These are phyloP conservation scores for Rhynchospora tenuis DNA, from an alignment of 176 grass and related monocot species.

Conservation along the genomic window DNA sequence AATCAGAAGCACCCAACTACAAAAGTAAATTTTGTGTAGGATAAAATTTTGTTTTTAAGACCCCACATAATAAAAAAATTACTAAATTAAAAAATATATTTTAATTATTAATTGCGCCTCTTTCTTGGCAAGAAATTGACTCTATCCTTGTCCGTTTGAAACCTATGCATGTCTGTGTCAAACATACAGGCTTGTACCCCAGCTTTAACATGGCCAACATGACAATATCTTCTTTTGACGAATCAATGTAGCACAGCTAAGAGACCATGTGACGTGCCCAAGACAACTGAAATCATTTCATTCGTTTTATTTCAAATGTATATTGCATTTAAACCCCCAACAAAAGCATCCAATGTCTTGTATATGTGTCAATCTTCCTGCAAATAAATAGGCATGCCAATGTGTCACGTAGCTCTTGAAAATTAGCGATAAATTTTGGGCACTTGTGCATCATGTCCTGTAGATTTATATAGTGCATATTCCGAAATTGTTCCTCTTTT, in stretches of 20 bases:
- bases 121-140: not conserved
- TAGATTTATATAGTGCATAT: not conserved
- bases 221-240: slow-evolving; percentile 5
- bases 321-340: not conserved
- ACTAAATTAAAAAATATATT: not conserved
- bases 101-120: not conserved
- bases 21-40: not conserved
- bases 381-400: not conserved
- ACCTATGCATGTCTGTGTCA: slow-evolving; percentile 3
- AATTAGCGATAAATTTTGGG: not conserved
- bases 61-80: not conserved
- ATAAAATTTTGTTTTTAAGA: not conserved
- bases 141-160: slow-evolving; percentile 7
- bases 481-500: not conserved
- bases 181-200: not conserved
- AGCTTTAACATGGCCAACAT: slow-evolving; percentile 17
- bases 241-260: slow-evolving; percentile 26
- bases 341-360: not conserved
- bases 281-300: not conserved
- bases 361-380: not conserved
- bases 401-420: not conserved
- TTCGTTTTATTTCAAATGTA: not conserved
- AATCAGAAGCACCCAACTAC: not conserved
- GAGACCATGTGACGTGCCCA: slow-evolving; percentile 20
- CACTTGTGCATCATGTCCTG: not conserved